Evolutionary conservation across 768 basidiomycete species (phyloP).

Genomic region (Harrya chromipes): DNA sequence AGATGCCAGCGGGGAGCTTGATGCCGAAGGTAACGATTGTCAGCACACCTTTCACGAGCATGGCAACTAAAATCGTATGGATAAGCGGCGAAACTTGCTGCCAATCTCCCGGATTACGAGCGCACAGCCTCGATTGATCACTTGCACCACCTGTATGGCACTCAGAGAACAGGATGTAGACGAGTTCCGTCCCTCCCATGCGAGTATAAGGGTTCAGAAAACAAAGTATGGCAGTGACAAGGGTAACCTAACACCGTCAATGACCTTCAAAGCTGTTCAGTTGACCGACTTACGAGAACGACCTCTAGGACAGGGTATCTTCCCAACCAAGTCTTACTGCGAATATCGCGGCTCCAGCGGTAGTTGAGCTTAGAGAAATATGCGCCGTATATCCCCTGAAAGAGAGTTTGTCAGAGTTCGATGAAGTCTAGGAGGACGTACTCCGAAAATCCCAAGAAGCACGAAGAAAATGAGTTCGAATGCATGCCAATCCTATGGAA

Average conservation of each 20-base stretch:
- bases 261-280: background rate
- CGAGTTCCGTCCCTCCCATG: constrained; percentile 94
- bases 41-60: constrained; percentile 76
- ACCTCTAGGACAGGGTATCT: constrained; percentile 83
- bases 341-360: constrained; percentile 80
- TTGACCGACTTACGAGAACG: constrained; percentile 51
- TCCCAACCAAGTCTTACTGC: constrained; percentile 79
- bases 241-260: constrained; percentile 57
- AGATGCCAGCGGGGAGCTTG: constrained; percentile 90
- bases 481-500: constrained; percentile 84
- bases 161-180: constrained; percentile 88
- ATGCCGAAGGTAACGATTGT: constrained; percentile 93
- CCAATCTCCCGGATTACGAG: constrained; percentile 55
- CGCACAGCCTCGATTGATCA: constrained; percentile 67
- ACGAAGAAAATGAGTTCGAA: constrained; percentile 86
- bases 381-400: constrained; percentile 89
- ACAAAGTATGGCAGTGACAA: constrained; percentile 71
- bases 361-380: constrained; percentile 91
- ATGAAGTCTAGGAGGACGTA: constrained; percentile 34
- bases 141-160: constrained; percentile 60
- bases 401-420: constrained; percentile 6
- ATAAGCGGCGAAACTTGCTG: constrained; percentile 60
- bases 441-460: constrained; percentile 85
- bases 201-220: constrained; percentile 88
- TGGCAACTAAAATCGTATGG: constrained; percentile 63